A percentile compares a stretch with the other conserved stretches of the same genome.
Evolutionary conservation across 116 monocot genomes (phyloP).

Genomic region (Posidonia oceanica): DNA sequence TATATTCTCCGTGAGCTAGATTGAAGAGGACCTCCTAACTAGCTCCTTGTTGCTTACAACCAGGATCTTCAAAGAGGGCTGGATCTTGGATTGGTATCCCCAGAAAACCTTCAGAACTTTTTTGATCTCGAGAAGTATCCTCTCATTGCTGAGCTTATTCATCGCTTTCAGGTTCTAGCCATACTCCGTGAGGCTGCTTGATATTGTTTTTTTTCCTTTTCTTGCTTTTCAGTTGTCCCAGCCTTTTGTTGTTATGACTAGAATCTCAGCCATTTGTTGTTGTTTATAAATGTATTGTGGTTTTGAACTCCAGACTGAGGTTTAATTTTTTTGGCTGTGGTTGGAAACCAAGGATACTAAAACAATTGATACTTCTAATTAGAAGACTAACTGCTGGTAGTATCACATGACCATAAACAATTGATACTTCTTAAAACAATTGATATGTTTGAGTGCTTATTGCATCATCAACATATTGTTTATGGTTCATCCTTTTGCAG

Average conservation of each 20-base stretch:
- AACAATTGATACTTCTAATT: too few relatives aligned
- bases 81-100: conserved; percentile 93
- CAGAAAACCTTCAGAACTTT: conserved; percentile 89
- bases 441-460: neutral
- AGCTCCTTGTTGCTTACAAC: neutral
- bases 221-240: neutral
- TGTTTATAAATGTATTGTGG: too few relatives aligned
- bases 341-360: too few relatives aligned
- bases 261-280: too few relatives aligned
- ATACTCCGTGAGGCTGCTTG: neutral
- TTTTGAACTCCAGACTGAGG: too few relatives aligned
- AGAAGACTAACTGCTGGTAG: too few relatives aligned
- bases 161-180: conserved; percentile 62
- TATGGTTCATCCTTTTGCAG: conserved; percentile 28
- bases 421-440: too few relatives aligned
- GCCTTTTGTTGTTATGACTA: neutral
- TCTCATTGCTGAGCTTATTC: conserved; percentile 73
- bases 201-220: neutral
- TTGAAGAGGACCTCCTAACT: neutral
- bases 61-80: conserved; percentile 93
- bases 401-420: too few relatives aligned
- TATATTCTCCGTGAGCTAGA: neutral
- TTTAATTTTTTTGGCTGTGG: too few relatives aligned
- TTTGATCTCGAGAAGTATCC: conserved; percentile 96
- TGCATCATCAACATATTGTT: neutral